Evolutionary conservation across 768 basidiomycete species (phyloP).

Genomic region (Pisolithus albus): DNA sequence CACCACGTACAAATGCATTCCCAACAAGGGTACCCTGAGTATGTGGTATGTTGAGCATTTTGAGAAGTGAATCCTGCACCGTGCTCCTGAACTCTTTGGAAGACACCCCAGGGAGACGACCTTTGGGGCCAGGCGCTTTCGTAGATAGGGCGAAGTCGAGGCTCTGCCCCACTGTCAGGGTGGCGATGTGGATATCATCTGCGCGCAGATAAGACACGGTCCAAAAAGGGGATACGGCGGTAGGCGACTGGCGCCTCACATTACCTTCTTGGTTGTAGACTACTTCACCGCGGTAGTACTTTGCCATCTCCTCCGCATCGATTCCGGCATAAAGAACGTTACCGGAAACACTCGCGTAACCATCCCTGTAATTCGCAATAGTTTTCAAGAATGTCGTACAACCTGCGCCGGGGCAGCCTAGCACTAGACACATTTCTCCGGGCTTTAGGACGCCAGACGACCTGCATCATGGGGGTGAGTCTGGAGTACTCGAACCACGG

Average conservation of each 20-base stretch:
- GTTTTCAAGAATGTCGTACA: conserved; percentile 83
- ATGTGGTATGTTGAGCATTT: conserved; percentile 81
- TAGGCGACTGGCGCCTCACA: background rate
- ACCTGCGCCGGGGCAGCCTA: conserved; percentile 79
- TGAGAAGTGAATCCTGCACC: conserved; percentile 57
- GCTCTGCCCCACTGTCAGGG: conserved; percentile 74
- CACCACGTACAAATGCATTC: conserved; percentile 77
- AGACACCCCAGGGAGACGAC: conserved; percentile 61
- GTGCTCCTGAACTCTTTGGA: conserved; percentile 49
- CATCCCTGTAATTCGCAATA: conserved; percentile 69
- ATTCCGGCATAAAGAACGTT: conserved; percentile 83
- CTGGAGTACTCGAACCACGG: background rate
- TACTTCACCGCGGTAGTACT: conserved; percentile 72
- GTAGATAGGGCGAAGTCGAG: conserved; percentile 64
- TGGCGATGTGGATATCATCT: conserved; percentile 82
- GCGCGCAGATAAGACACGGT: conserved; percentile 1
- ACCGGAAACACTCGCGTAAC: conserved; percentile 57
- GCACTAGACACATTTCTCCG: conserved; percentile 82
- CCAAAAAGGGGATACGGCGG: background rate
- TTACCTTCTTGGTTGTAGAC: conserved; percentile 72
- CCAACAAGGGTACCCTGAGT: conserved; percentile 76
- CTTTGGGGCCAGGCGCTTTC: conserved; percentile 69
- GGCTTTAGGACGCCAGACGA: conserved; percentile 65
- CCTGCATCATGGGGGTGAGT: conserved; percentile 28
- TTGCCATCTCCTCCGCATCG: conserved; percentile 64